Base-by-base conservation (phyloP, 768 basidiomycete genomes). In the Leccinum longicurvipes region DNA sequence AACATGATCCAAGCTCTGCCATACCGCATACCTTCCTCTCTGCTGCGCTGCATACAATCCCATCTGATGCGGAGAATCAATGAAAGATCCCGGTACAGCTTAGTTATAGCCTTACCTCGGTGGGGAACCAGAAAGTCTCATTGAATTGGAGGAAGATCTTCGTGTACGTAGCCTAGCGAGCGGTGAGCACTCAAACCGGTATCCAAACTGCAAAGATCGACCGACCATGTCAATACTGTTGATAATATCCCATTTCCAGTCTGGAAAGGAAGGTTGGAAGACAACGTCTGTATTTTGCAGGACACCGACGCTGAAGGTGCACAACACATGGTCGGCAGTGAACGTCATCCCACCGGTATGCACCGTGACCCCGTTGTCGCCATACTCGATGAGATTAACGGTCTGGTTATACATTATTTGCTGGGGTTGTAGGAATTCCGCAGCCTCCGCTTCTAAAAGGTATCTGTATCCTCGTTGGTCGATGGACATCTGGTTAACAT, bases 261-360 rank as follows among this genome's bases (percentile, higher is more conserved):
- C 63, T 25, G 85, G 86, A n/a, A 87, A 64, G 8, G 69, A 23
- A 2, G 86, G 86, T 39, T 77, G 63, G 60, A 86, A 88, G 6
- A 50, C 55, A 5, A 87, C 80, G 55, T 86, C 85, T 31, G 77
- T 71, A 55, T 85, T 74, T 69, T 89, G 87, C 52, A 89, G 72
- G 6, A 89, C 87, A 0, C 87, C 87, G 3, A 86, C 65, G 57
- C 85, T 87, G 70, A 88, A 88, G 0, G 87, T 88, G 58, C 80
- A 81, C 27, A 89, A 63, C 4, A 80, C 84, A 64, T 85, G 82
- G 51, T 86, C 79, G 15, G 78, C 84, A 12, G 67, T 72, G 24
- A 87, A 62, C 3, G 41, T 69, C 28, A 68, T 57, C 2, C 82
- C 83, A 53, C 77, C 70, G 27, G 85, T 72, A 15, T 73, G 73